phyloP scores from a whole-genome alignment of 352 stramenopile species.

The Phytopythium sindhum region DNA sequence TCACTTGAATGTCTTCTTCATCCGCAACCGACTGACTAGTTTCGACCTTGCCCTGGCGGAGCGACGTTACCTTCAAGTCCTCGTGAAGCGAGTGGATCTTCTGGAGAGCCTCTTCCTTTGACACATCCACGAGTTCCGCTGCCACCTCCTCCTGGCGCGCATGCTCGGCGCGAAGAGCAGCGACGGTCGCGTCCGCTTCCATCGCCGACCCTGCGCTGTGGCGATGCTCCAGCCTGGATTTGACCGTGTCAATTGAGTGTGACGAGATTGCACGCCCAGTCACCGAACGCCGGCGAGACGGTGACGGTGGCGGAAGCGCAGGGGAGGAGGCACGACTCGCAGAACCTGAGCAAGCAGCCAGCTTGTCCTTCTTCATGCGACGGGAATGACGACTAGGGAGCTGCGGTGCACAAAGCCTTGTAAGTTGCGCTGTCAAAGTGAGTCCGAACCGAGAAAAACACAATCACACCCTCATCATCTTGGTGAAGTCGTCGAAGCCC shows the following conservation, averaged over 20 bases:
- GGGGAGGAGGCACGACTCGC: background rate
- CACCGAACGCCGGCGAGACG: constrained; percentile 4
- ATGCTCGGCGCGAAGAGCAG: constrained; percentile 16
- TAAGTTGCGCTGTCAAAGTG: background rate
- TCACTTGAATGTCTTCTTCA: constrained; percentile 4
- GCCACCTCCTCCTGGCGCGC: constrained; percentile 19
- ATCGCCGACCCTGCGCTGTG: constrained; percentile 14
- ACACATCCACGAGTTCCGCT: constrained; percentile 15
- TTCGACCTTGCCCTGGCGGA: background rate
- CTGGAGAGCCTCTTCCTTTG: constrained; percentile 34
- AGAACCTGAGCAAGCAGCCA: background rate
- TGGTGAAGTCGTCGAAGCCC: constrained; percentile 66
- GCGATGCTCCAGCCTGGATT: constrained; percentile 9
- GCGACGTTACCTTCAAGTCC: constrained; percentile 14
- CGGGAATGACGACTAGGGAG: constrained; percentile 10
- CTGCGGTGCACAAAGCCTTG: background rate
- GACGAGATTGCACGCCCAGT: background rate
- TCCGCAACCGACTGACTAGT: background rate
- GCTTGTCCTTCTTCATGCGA: constrained; percentile 5
- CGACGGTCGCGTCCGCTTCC: constrained; percentile 8
- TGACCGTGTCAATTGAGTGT: background rate
- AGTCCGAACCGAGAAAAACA: background rate
- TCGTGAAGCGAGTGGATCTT: constrained; percentile 29
- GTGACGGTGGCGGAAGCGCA: constrained; percentile 3
- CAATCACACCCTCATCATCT: constrained; percentile 44